Evolutionary conservation across 2,329 filamentous ascomycete genomes (phyloP).

Genomic region (Rhexocercosporidium sp.): DNA sequence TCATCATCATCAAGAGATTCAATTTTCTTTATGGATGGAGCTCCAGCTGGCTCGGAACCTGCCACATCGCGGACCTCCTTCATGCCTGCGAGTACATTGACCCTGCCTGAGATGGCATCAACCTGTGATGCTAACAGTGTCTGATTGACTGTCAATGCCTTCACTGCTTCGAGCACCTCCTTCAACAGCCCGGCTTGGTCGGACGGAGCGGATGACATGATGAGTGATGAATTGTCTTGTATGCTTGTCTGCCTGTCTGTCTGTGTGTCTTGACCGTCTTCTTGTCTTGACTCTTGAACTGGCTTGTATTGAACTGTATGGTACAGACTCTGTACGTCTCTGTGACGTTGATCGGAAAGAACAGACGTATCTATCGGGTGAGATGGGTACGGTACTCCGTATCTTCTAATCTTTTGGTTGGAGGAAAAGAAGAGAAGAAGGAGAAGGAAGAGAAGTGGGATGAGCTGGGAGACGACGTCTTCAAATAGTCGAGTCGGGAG

Average conservation of each 20-base stretch:
- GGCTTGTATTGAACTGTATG: neutral
- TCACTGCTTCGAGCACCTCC: slow-evolving; percentile 60
- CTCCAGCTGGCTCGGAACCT: slow-evolving; percentile 11
- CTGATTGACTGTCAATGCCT: slow-evolving; percentile 61
- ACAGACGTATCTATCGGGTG: neutral
- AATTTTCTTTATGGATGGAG: slow-evolving; percentile 23
- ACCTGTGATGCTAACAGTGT: slow-evolving; percentile 58
- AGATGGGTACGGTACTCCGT: neutral
- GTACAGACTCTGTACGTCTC: neutral
- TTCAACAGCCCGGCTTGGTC: slow-evolving; percentile 48
- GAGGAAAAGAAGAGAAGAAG: slow-evolving; percentile 10
- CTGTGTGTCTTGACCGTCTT: neutral
- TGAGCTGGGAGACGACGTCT: slow-evolving; percentile 2
- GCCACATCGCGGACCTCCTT: slow-evolving; percentile 60
- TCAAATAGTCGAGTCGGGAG: neutral
- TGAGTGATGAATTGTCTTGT: neutral
- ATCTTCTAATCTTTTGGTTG: slow-evolving; percentile 13
- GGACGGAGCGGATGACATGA: slow-evolving; percentile 34
- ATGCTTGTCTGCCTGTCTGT: neutral
- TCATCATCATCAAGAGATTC: slow-evolving; percentile 17
- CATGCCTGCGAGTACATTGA: slow-evolving; percentile 64
- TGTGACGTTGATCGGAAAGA: neutral
- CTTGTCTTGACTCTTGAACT: neutral
- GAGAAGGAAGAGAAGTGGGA: neutral
- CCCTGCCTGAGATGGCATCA: slow-evolving; percentile 64